Conservation (phyloP, 2,329 filamentous ascomycete genomes). For the Seiridium cupressi region DNA sequence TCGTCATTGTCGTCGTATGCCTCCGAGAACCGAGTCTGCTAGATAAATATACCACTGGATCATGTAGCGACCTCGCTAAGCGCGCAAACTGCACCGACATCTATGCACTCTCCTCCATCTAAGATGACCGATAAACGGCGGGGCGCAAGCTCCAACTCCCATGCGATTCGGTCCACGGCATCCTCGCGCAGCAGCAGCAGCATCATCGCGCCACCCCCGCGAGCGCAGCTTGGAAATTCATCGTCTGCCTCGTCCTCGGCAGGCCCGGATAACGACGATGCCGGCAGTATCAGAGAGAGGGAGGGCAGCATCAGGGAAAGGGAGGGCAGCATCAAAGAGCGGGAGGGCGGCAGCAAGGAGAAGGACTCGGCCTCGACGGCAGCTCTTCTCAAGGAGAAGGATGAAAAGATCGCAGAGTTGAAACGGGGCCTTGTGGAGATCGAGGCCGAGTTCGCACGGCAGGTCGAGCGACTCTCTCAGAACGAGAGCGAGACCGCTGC, state of each 20-base stretch:
- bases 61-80: not conserved
- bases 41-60: not conserved
- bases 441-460: constrained; percentile 51
- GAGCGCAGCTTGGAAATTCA: constrained; percentile 34
- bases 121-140: constrained; percentile 47
- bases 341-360: constrained; percentile 15
- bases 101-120: constrained; percentile 10
- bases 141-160: constrained; percentile 21
- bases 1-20: not conserved
- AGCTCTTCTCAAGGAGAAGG: constrained; percentile 41
- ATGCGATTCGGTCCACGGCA: constrained; percentile 28
- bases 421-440: constrained; percentile 51
- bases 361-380: constrained; percentile 15
- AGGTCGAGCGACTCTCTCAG: constrained; percentile 51
- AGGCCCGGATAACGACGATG: constrained; percentile 22
- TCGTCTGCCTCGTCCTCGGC: constrained; percentile 28
- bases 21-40: too few species aligned
- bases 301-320: constrained; percentile 15
- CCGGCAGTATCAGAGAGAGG: constrained; percentile 16
- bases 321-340: constrained; percentile 1
- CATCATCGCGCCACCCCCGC: constrained; percentile 38
- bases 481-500: constrained; percentile 54
- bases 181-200: constrained; percentile 23
- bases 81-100: not conserved
- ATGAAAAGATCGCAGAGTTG: constrained; percentile 50